phyloP scores from a whole-genome alignment of 371 early-diverging fungal genomes.

The Actinomucor elegans region DNA sequence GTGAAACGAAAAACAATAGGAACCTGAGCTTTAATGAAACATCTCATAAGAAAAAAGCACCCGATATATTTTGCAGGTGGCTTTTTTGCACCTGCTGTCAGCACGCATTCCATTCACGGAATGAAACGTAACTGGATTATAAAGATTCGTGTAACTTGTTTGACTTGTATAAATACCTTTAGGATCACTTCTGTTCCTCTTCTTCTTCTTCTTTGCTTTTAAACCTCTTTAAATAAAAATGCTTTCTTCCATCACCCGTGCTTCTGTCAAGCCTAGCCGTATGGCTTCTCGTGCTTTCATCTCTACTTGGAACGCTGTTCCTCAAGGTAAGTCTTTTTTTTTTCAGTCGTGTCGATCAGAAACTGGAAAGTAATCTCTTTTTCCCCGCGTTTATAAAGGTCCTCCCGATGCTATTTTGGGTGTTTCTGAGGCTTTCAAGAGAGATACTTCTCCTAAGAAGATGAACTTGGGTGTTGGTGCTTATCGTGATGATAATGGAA shows the following conservation, averaged over 20 bases:
- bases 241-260: conserved; percentile 49
- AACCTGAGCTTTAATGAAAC: too few relatives aligned
- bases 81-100: too few relatives aligned
- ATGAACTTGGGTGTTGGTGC: conserved; percentile 99
- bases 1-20: too few relatives aligned
- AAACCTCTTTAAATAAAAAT: conserved; percentile 19
- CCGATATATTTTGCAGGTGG: too few relatives aligned
- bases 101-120: conserved; percentile 5
- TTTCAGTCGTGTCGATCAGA: not conserved
- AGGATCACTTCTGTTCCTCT: conserved; percentile 1
- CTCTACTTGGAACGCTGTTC: conserved; percentile 77
- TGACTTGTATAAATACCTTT: not conserved
- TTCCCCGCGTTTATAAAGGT: conserved; percentile 47
- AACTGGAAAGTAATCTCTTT: too few relatives aligned
- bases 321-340: conserved; percentile 57
- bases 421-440: conserved; percentile 96
- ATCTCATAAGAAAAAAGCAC: too few relatives aligned
- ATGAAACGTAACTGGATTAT: conserved; percentile 25
- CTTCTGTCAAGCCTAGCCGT: conserved; percentile 39
- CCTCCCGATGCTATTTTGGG: conserved; percentile 97
- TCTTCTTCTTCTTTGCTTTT: conserved; percentile 12
- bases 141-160: conserved; percentile 8
- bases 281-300: conserved; percentile 56
- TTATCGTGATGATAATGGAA: conserved; percentile 93
- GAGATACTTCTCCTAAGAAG: conserved; percentile 85